Evolutionary conservation across 176 grass and related monocot genomes (phyloP).

Genomic region (Urochloa ruziziensis): DNA sequence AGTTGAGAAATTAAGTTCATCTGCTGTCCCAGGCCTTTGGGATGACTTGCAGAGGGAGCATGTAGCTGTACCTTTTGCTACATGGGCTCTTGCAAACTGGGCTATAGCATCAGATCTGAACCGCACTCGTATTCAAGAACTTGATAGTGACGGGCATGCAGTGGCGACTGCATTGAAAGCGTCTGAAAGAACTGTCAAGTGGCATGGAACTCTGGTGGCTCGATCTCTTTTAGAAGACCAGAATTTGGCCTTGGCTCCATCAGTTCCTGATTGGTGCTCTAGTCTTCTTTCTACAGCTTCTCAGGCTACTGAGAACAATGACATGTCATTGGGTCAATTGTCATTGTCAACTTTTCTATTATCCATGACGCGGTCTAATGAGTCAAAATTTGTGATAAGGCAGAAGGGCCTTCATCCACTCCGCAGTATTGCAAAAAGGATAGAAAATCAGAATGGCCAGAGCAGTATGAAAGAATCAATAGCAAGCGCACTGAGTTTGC

Average conservation of each 20-base stretch:
- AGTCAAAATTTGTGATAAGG: conserved; percentile 76
- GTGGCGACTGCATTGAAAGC: conserved; percentile 78
- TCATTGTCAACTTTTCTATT: conserved; percentile 86
- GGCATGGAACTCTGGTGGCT: conserved; percentile 89
- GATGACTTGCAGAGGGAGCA: conserved; percentile 97
- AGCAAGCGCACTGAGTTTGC: conserved; percentile 61
- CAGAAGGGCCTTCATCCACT: conserved; percentile 84
- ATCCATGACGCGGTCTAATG: conserved; percentile 73
- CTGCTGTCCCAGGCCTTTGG: conserved; percentile 80
- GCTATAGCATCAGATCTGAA: conserved; percentile 84
- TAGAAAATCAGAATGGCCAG: conserved; percentile 63
- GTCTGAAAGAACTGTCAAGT: conserved; percentile 92
- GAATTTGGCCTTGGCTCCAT: conserved; percentile 61
- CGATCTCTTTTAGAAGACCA: conserved; percentile 73
- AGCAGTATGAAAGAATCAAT: conserved; percentile 76
- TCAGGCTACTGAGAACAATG: conserved; percentile 70
- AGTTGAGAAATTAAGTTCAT: conserved; percentile 39
- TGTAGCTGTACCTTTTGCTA: conserved; percentile 97
- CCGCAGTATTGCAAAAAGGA: conserved; percentile 76
- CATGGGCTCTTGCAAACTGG: conserved; percentile 98
- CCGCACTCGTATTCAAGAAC: conserved; percentile 82
- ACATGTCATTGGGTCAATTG: conserved; percentile 72
- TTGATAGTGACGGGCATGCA: conserved; percentile 79
- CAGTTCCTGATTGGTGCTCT: conserved; percentile 78
- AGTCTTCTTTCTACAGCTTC: conserved; percentile 96